These are phyloP conservation scores for Elaeis oleifera DNA, from an alignment of 202 grass and related monocot species.

Conservation along the genomic window DNA sequence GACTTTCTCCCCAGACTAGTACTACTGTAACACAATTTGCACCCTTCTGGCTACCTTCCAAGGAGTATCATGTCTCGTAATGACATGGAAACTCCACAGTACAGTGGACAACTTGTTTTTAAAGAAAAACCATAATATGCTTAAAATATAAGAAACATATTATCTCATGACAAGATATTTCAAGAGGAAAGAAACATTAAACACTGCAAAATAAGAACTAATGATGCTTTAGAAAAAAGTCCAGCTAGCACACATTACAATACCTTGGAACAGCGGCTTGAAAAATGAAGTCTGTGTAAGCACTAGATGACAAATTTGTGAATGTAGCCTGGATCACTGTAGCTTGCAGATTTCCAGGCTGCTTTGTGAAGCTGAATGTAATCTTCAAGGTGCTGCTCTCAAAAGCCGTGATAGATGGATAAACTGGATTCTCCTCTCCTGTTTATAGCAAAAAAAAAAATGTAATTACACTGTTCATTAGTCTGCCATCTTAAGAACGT, in stretches of 20 bases:
- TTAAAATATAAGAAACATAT: no score
- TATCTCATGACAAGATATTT: no score
- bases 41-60: no score
- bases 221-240: background rate
- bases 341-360: conserved; percentile 65
- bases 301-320: conserved; percentile 69
- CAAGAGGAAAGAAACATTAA: no score
- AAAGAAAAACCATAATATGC: no score
- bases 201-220: background rate
- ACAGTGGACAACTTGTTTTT: no score
- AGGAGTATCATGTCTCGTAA: no score
- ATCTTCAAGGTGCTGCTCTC: conserved; percentile 77
- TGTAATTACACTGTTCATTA: conserved; percentile 4
- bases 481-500: conserved; percentile 1
- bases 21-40: no score
- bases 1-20: no score
- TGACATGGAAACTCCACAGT: no score
- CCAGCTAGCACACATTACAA: background rate
- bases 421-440: conserved; percentile 39
- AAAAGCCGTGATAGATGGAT: conserved; percentile 73
- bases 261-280: conserved; percentile 99
- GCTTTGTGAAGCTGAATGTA: conserved; percentile 71
- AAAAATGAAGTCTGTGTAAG: conserved; percentile 82
- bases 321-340: conserved; percentile 65
- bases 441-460: conserved; percentile 15